These are phyloP conservation scores for Hyphodiscus sp. DNA, from an alignment of 2,329 filamentous ascomycete genomes.

Conservation along the genomic window DNA sequence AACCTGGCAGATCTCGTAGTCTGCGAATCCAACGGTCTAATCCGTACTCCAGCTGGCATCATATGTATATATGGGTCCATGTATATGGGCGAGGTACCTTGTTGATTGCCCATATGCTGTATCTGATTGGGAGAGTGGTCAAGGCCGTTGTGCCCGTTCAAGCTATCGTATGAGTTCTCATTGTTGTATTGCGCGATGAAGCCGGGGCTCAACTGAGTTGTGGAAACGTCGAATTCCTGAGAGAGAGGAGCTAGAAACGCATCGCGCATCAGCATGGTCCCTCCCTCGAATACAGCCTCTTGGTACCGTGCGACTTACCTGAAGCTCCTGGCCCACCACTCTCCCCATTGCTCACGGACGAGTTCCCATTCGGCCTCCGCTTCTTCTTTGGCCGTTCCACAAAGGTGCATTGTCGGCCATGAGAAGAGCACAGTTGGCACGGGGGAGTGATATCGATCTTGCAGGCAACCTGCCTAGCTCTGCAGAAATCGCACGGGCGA, in stretches of 20 bases:
- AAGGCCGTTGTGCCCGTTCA: constrained; percentile 21
- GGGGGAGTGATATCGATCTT: constrained; percentile 37
- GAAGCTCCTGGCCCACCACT: constrained; percentile 14
- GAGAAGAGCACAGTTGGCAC: constrained; percentile 37
- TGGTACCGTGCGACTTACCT: constrained; percentile 12
- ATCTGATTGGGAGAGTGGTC: constrained; percentile 20
- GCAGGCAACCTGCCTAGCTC: constrained; percentile 39
- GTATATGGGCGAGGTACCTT: constrained; percentile 24
- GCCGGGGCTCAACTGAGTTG: constrained; percentile 23
- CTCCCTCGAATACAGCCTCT: neutral
- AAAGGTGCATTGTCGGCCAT: constrained; percentile 39
- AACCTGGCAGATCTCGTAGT: constrained; percentile 23
- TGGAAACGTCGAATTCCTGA: constrained; percentile 22
- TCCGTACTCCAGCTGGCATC: constrained; percentile 17
- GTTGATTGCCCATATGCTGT: constrained; percentile 17
- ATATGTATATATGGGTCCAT: constrained; percentile 25
- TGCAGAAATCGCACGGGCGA: constrained; percentile 41
- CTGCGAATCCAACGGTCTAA: constrained; percentile 25
- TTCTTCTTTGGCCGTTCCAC: constrained; percentile 34
- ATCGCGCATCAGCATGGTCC: constrained; percentile 10
- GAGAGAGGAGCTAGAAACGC: constrained; percentile 13
- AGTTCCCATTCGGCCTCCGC: constrained; percentile 24
- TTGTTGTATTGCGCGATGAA: constrained; percentile 26
- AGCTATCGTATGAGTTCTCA: constrained; percentile 20
- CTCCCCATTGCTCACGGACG: constrained; percentile 18